A percentile compares a stretch with the other conserved stretches of the same genome.
Evolutionary conservation across 345 rosid genomes (phyloP).

Genomic region (Mangifera indica): DNA sequence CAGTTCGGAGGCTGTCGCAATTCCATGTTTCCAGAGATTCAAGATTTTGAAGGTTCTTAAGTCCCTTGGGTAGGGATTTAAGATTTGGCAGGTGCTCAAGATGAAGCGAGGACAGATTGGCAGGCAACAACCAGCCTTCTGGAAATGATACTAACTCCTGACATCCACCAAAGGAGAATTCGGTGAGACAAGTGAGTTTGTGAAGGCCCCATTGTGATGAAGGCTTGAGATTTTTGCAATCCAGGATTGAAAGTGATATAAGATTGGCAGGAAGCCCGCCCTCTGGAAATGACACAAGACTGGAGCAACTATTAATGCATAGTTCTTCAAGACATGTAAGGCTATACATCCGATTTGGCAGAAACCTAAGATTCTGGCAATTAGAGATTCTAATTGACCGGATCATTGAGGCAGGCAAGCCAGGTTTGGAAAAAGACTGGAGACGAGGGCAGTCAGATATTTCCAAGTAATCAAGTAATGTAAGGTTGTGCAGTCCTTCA

Average conservation of each 20-base stretch:
- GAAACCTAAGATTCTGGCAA: slow-evolving; percentile 23
- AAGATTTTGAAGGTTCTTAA: slow-evolving; percentile 26
- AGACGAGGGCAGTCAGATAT: slow-evolving; percentile 24
- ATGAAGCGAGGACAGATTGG: slow-evolving; percentile 19
- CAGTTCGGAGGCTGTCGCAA: slow-evolving; percentile 19
- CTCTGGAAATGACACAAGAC: slow-evolving; percentile 26
- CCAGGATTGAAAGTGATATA: slow-evolving; percentile 18
- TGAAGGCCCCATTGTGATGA: slow-evolving; percentile 21
- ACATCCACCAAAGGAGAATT: slow-evolving; percentile 23
- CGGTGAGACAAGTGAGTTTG: slow-evolving; percentile 16
- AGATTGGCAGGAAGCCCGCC: slow-evolving; percentile 27
- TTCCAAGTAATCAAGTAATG: slow-evolving; percentile 21
- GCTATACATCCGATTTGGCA: slow-evolving; percentile 20
- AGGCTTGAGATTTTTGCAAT: slow-evolving; percentile 20
- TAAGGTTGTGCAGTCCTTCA: slow-evolving; percentile 21
- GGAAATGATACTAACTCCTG: slow-evolving; percentile 21
- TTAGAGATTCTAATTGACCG: slow-evolving; percentile 16
- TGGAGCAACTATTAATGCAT: slow-evolving; percentile 17
- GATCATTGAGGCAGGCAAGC: slow-evolving; percentile 14
- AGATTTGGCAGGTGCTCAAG: slow-evolving; percentile 22
- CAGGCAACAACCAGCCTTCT: slow-evolving; percentile 23
- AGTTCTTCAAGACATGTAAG: slow-evolving; percentile 26
- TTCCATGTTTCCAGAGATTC: slow-evolving; percentile 23
- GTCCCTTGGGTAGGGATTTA: slow-evolving; percentile 17
- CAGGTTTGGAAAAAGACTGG: slow-evolving; percentile 21